Conservation (phyloP, 805 yeast species). For the Saturnispora saitoi region DNA sequence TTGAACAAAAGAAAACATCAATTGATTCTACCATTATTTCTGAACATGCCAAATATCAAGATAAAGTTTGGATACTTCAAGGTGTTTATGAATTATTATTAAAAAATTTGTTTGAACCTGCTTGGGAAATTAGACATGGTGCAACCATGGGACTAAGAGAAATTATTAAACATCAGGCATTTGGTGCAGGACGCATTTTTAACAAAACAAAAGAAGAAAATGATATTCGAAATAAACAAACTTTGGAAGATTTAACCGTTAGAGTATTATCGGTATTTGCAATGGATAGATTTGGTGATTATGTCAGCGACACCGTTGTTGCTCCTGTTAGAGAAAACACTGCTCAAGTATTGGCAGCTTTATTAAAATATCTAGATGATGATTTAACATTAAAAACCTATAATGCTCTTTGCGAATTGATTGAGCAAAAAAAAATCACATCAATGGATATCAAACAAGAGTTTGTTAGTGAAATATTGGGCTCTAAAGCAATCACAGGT, state of each 20-base stretch:
- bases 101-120: conserved; percentile 70
- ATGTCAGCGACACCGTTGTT: conserved; percentile 92
- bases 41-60: conserved; percentile 43
- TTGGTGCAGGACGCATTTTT: conserved; percentile 73
- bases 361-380: conserved; percentile 64
- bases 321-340: conserved; percentile 98
- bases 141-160: conserved; percentile 90
- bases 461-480: conserved; percentile 13
- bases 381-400: conserved; percentile 55
- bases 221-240: conserved; percentile 50
- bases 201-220: conserved; percentile 58
- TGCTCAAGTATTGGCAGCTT: conserved; percentile 89
- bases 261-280: conserved; percentile 81
- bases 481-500: conserved; percentile 18
- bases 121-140: conserved; percentile 96
- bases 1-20: conserved; percentile 66
- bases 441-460: conserved; percentile 20
- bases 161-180: conserved; percentile 65
- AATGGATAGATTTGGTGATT: conserved; percentile 92
- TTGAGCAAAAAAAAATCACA: conserved; percentile 40
- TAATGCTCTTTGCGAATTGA: conserved; percentile 54
- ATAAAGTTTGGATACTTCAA: conserved; percentile 88
- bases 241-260: conserved; percentile 82
- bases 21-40: conserved; percentile 24
- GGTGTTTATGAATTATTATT: conserved; percentile 79